Conservation (phyloP, 2,329 filamentous ascomycete genomes). For the Ceratocystis papillata region DNA sequence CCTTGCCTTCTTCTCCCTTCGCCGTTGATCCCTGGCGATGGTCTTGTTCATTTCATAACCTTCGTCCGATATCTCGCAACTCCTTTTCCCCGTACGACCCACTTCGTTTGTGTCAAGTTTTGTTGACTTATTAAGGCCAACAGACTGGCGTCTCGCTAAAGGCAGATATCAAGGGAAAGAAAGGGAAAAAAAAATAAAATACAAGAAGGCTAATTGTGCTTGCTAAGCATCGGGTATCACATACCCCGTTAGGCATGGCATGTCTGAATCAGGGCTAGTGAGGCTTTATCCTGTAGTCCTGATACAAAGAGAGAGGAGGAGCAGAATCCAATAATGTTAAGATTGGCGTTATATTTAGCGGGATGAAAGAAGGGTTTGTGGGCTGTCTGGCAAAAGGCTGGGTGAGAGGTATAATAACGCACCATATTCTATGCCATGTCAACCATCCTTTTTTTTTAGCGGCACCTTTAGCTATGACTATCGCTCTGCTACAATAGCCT, state of each 20-base stretch:
- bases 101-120: background rate
- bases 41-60: background rate
- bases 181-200: too few species aligned
- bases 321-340: too few species aligned
- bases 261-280: background rate
- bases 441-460: too few species aligned
- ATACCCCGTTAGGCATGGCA: background rate
- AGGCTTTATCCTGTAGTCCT: background rate
- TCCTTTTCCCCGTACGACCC: background rate
- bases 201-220: background rate
- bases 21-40: background rate
- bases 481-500: too few species aligned
- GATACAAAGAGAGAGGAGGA: too few species aligned
- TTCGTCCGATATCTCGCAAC: conserved; percentile 1
- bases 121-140: background rate
- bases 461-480: too few species aligned
- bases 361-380: too few species aligned
- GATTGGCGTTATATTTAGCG: too few species aligned
- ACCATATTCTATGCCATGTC: too few species aligned
- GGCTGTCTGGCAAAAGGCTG: too few species aligned
- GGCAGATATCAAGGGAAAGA: too few species aligned
- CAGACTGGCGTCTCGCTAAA: background rate
- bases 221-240: background rate
- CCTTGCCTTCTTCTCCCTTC: background rate
- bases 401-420: too few species aligned